Evolutionary conservation across 2,329 filamentous ascomycete genomes (phyloP), one percentile per base, ranked within the genome.

Genomic region (Fusarium sp.): DNA sequence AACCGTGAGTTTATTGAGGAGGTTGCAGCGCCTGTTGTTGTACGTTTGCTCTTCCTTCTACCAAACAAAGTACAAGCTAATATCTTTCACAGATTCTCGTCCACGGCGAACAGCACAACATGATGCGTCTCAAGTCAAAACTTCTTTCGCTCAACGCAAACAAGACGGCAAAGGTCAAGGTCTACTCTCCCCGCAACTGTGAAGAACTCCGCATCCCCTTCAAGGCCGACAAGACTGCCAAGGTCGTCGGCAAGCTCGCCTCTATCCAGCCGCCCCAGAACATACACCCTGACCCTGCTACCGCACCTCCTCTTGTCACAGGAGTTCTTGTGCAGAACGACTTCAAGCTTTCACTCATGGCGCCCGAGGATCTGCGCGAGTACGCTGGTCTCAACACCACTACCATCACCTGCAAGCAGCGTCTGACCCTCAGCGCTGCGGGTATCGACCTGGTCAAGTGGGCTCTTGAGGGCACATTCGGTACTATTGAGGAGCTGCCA

Each of bases 1-100:
- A 99, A 99, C 79, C 91, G 95, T 69, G 95, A 97, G 76, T 99
- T 99, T 80, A 98, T 99, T 70, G 96, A 98, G 80, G 95, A 98
- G 82, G 93, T 98, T 48, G 91, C 89, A 34, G 95, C 97, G 3
- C 95, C 95, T 18, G 95, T 98, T 27, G 96, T 99, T 78, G 94
- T 97, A 89, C 86, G 94, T 92, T 67, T 20, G 37, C 23, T 52
- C 25, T 7, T 34, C 20, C 50, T 56, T 23, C 14, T 48, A 20
- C 37, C 10, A 32, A 27, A 39, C 20, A 20, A 25, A 2, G 32
- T 14, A 2, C 45, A 16, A 60, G 39, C 71, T 77, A 63, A 78
- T 63, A 4, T 57, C 59, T 52, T 32, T 50, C 10, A 39, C 69
- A 96, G 94, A 98, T 99, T 70, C 90, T 99, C 35, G 97, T 99